phyloP scores from a whole-genome alignment of 805 yeast species.

The Yamadazyma philogaea region DNA sequence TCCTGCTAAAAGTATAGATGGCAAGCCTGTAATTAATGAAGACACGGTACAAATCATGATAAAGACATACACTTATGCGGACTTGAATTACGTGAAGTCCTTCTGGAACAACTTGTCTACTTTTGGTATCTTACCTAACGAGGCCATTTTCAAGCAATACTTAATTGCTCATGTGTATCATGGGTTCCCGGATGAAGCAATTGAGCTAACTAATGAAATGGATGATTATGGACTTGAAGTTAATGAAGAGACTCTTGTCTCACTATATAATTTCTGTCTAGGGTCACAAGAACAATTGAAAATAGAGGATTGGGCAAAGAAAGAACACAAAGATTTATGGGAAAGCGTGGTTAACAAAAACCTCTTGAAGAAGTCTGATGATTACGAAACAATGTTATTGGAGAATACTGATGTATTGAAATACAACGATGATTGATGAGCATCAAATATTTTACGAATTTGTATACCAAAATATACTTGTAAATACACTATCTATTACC shows the following conservation, averaged over 20 bases:
- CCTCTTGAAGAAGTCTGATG: slow-evolving; percentile 24
- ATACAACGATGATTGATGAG: neutral
- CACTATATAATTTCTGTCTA: slow-evolving; percentile 45
- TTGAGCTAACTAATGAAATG: slow-evolving; percentile 46
- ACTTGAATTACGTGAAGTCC: slow-evolving; percentile 53
- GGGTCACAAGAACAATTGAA: slow-evolving; percentile 27
- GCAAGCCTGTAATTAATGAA: slow-evolving; percentile 39
- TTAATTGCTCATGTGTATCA: slow-evolving; percentile 69
- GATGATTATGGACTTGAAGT: slow-evolving; percentile 46
- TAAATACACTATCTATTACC: slow-evolving; percentile 9
- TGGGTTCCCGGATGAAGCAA: slow-evolving; percentile 57
- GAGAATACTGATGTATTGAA: slow-evolving; percentile 1
- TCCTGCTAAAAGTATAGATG: slow-evolving; percentile 36
- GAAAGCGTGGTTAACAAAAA: slow-evolving; percentile 21
- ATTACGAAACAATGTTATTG: slow-evolving; percentile 25
- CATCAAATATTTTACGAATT: neutral
- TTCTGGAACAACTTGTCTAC: slow-evolving; percentile 60
- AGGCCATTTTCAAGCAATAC: slow-evolving; percentile 54
- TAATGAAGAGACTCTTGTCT: slow-evolving; percentile 42
- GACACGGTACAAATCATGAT: slow-evolving; percentile 67
- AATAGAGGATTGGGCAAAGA: slow-evolving; percentile 33
- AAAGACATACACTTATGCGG: slow-evolving; percentile 54
- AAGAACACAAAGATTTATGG: slow-evolving; percentile 29
- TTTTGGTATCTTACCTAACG: slow-evolving; percentile 51
- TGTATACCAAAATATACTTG: neutral